These are phyloP conservation scores for Globisporangium barbulae DNA, from an alignment of 352 stramenopile genomes.

Conservation along the genomic window DNA sequence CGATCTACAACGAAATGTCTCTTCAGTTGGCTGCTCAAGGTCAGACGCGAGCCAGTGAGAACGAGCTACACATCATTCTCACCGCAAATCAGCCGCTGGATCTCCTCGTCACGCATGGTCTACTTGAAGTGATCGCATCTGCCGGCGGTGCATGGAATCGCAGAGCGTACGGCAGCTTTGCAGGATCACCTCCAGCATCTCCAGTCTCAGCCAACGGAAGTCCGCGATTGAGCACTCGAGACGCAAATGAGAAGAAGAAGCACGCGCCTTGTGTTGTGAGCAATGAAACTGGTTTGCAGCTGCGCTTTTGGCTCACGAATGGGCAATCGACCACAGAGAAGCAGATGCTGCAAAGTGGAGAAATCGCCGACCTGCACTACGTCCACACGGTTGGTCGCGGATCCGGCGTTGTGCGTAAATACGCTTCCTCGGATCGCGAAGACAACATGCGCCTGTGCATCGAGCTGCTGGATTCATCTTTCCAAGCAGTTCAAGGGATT, in stretches of 20 bases:
- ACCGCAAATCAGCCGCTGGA: constrained; percentile 69
- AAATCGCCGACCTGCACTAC: constrained; percentile 63
- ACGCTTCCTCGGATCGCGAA: constrained; percentile 55
- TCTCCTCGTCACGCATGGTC: constrained; percentile 70
- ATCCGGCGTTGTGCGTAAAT: constrained; percentile 65
- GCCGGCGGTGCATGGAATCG: constrained; percentile 75
- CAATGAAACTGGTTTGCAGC: constrained; percentile 68
- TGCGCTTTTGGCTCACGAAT: constrained; percentile 73
- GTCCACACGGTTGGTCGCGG: constrained; percentile 53
- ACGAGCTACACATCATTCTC: constrained; percentile 72
- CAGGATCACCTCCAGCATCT: constrained; percentile 19
- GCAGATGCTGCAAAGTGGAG: constrained; percentile 37
- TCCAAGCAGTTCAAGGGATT: constrained; percentile 74
- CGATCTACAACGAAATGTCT: constrained; percentile 19
- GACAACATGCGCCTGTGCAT: constrained; percentile 61
- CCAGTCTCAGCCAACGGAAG: constrained; percentile 2
- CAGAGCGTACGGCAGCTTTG: constrained; percentile 6
- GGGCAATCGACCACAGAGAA: constrained; percentile 31
- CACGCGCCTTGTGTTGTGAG: constrained; percentile 72
- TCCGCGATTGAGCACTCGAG: constrained; percentile 14
- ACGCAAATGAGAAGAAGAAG: constrained; percentile 32
- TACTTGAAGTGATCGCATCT: constrained; percentile 75
- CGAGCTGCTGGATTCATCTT: constrained; percentile 52
- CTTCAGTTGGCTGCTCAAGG: not conserved
- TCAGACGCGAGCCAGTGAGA: constrained; percentile 27